Evolutionary conservation across 352 stramenopile species (phyloP).

Genomic region (Phytophthora litchii): DNA sequence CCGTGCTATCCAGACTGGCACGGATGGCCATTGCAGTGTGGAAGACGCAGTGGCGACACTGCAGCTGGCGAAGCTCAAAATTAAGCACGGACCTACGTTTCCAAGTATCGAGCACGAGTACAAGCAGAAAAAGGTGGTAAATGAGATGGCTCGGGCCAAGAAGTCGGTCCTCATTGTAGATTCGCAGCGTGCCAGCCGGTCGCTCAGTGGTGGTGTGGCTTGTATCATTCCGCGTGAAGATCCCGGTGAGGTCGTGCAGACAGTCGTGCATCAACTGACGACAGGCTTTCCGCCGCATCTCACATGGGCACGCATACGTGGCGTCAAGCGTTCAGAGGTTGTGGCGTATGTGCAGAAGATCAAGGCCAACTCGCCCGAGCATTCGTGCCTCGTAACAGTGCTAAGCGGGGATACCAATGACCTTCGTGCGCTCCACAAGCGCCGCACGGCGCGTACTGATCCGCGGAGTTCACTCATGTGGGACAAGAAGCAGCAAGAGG

Average conservation of each 20-base stretch:
- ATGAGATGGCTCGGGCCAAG: constrained; percentile 68
- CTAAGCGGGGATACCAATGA: constrained; percentile 53
- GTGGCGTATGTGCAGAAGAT: constrained; percentile 42
- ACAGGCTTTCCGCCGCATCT: constrained; percentile 83
- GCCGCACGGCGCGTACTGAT: constrained; percentile 76
- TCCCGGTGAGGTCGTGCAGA: constrained; percentile 51
- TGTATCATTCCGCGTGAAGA: constrained; percentile 64
- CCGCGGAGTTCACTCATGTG: constrained; percentile 77
- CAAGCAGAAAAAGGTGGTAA: constrained; percentile 81
- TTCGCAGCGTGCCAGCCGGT: constrained; percentile 61
- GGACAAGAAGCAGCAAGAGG: constrained; percentile 74
- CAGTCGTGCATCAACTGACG: constrained; percentile 78
- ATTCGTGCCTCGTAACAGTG: constrained; percentile 69
- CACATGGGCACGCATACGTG: constrained; percentile 73
- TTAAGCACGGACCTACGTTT: constrained; percentile 78
- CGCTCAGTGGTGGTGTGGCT: constrained; percentile 64
- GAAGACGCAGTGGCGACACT: constrained; percentile 82
- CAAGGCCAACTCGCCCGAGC: constrained; percentile 47
- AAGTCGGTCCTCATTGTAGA: constrained; percentile 86
- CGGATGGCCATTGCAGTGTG: constrained; percentile 79
- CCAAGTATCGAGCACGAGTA: constrained; percentile 72
- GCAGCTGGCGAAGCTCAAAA: constrained; percentile 77
- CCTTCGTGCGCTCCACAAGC: constrained; percentile 76
- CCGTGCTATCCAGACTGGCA: constrained; percentile 72
- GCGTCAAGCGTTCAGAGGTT: constrained; percentile 51